Evolutionary conservation across 441 rosid species (phyloP), one percentile per base, ranked within the genome.

Genomic region (Pelargonium cotyledonis): DNA sequence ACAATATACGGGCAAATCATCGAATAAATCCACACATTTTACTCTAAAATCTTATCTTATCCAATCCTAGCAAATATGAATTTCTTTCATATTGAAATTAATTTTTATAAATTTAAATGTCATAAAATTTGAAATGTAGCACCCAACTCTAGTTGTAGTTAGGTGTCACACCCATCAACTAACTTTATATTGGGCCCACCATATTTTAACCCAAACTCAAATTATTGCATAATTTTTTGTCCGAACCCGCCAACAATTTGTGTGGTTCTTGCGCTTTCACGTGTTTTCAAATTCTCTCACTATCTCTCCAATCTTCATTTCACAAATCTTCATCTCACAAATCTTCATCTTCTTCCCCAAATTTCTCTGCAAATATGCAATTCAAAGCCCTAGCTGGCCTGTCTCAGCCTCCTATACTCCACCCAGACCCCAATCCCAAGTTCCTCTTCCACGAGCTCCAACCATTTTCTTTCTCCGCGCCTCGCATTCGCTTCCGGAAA

Each of bases 401-500:
- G 0, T 51, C 60, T 53, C 60, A 15, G 8, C 60, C 18, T 16
- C 60, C 38, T 31, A 5, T 31, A 4, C 38, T 31, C 38, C 38
- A 31, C 38, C 38, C 4, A 3, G 53, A 46, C n/a, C 53, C 6
- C 57, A n/a, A 16, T n/a, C 57, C 57, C 57, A 51, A 51, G 57
- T 16, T 51, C 57, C 57, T 51, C 57, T n/a, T 51, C 16, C 60
- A 4, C 21, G 60, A 53, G 60, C 2, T 4, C 60, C 60, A 6
- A 15, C 60, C 23, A 15, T 18, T 15, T 53, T 53, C 60, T 6
- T 4, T 8, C 8, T 19, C 6, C 21, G 60, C 60, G 53, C 6
- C 57, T 12, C 57, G 57, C 57, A 51, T 51, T 46, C 53, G 53
- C 53, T 46, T 51, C 57, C 57, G 57, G 57, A 51, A n/a, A n/a